These are phyloP conservation scores for Trichoderma koningiopsis DNA, from an alignment of 2,329 filamentous ascomycete species.

Conservation along the genomic window DNA sequence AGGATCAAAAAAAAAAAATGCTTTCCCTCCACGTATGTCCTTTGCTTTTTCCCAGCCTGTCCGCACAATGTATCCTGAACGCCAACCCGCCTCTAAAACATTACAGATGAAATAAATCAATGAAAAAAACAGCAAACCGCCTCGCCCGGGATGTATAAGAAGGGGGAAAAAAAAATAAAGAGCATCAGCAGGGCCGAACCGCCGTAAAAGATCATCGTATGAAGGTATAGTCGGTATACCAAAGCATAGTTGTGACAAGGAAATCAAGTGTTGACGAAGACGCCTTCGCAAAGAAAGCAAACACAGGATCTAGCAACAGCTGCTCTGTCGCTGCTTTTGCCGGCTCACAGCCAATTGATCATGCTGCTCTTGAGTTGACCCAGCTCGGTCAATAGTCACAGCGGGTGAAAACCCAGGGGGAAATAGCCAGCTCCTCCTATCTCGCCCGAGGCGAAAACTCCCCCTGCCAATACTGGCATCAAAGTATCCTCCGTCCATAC, in stretches of 20 bases:
- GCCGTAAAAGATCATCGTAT: background rate
- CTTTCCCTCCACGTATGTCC: too few species aligned
- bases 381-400: constrained; percentile 50
- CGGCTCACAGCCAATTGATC: constrained; percentile 30
- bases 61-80: constrained; percentile 19
- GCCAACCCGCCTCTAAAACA: constrained; percentile 14
- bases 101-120: background rate
- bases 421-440: constrained; percentile 62
- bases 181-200: background rate
- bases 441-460: constrained; percentile 60
- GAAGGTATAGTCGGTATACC: background rate
- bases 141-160: background rate
- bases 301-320: constrained; percentile 33
- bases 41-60: background rate
- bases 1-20: too few species aligned
- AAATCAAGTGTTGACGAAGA: background rate
- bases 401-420: constrained; percentile 56
- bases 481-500: constrained; percentile 54
- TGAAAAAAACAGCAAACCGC: background rate
- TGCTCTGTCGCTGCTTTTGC: constrained; percentile 34
- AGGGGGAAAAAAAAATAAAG: background rate
- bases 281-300: background rate
- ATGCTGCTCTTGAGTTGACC: constrained; percentile 37
- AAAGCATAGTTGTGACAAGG: background rate
- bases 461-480: constrained; percentile 49